Conservation (phyloP, 2,329 filamentous ascomycete genomes). For the Emmonsiellopsis sp. region DNA sequence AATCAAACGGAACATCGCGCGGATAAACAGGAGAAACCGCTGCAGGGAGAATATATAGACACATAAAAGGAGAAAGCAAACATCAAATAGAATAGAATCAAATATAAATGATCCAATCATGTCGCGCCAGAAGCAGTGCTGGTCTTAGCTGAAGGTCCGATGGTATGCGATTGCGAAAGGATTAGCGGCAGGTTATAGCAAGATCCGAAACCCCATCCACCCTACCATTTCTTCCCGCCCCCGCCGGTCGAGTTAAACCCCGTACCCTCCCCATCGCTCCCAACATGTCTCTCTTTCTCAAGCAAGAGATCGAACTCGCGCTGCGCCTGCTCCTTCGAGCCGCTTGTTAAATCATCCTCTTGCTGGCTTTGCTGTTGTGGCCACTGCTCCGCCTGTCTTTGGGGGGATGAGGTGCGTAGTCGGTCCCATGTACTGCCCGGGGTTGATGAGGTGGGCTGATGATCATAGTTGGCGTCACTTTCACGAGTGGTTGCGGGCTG, state of each 20-base stretch:
- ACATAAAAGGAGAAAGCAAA: too few relatives aligned
- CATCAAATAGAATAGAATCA: too few relatives aligned
- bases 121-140: too few relatives aligned
- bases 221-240: conserved; percentile 3
- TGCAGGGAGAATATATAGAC: too few relatives aligned
- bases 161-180: too few relatives aligned
- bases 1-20: too few relatives aligned
- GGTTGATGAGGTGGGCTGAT: neutral
- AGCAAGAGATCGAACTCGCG: conserved; percentile 36
- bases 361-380: conserved; percentile 7
- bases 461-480: neutral
- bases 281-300: conserved; percentile 29
- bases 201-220: neutral
- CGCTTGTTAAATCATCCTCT: neutral
- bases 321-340: conserved; percentile 31
- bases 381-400: conserved; percentile 3
- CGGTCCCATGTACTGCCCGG: conserved; percentile 1
- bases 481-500: neutral
- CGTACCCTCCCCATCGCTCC: conserved; percentile 10
- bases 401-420: conserved; percentile 5
- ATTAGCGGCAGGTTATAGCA: too few relatives aligned
- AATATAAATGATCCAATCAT: too few relatives aligned
- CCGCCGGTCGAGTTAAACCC: conserved; percentile 1
- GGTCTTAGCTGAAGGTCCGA: too few relatives aligned
- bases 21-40: too few relatives aligned